Percentiles rank a stretch among this genome's conserved stretches.
phyloP scores from a whole-genome alignment of 225 moss, liverwort and hornwort genomes.

The Marchantia polymorpha region DNA sequence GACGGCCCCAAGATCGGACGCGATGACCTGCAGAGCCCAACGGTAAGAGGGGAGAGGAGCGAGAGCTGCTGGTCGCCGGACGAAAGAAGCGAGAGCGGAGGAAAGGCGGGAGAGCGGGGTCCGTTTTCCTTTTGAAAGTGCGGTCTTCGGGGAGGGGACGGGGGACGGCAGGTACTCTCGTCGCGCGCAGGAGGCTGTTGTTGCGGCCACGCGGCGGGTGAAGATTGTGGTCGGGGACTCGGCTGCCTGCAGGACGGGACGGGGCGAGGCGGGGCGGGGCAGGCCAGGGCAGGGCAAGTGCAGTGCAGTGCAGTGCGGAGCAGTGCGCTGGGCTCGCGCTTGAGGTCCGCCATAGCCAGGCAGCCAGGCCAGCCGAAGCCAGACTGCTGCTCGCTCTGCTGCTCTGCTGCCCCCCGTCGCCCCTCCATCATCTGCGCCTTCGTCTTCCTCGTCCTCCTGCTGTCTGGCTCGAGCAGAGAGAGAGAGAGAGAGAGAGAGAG shows the following conservation, averaged over 20 bases:
- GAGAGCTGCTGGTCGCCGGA: not conserved
- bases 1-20: not conserved
- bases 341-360: conserved; percentile 21
- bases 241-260: not conserved
- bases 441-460: not conserved
- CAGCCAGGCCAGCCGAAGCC: not conserved
- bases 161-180: conserved; percentile 4
- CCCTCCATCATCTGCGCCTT: not conserved
- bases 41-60: not conserved
- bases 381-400: no score
- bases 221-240: not conserved
- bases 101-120: not conserved
- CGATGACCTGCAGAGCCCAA: not conserved
- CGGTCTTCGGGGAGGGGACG: no score
- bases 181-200: not conserved
- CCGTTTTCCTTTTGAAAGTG: not conserved
- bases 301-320: not conserved
- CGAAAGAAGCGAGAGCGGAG: not conserved
- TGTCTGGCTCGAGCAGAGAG: not conserved
- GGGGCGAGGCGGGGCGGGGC: no score
- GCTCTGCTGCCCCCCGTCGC: no score
- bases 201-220: conserved; percentile 8
- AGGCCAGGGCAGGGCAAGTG: no score
- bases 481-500: no score
- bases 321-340: not conserved